phyloP scores from a whole-genome alignment of 257 asterid genomes.

The Jacaranda copaia region DNA sequence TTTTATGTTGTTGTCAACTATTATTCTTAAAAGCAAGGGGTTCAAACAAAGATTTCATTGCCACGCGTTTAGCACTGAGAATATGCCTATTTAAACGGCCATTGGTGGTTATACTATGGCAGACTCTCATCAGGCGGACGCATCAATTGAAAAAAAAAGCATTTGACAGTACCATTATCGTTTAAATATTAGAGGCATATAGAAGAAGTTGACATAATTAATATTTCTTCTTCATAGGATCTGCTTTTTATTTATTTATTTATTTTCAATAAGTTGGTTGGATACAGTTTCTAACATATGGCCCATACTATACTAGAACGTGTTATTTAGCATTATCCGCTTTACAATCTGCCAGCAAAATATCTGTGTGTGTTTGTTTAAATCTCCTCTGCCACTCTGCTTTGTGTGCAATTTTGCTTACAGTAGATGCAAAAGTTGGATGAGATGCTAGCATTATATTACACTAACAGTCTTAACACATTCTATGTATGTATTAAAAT shows the following conservation, averaged over 20 bases:
- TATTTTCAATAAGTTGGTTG: background rate
- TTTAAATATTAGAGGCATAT: background rate
- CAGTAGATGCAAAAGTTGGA: background rate
- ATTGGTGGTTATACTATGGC: background rate
- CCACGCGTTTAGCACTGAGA: background rate
- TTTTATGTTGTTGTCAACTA: no score
- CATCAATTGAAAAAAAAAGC: background rate
- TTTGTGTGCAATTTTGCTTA: background rate
- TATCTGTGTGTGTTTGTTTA: background rate
- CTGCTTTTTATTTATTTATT: background rate
- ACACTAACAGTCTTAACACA: no score
- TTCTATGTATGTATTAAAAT: no score
- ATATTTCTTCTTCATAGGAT: background rate
- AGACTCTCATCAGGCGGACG: background rate
- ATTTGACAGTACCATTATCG: no score
- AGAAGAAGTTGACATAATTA: slow-evolving; percentile 2
- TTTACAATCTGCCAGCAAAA: background rate
- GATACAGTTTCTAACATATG: background rate
- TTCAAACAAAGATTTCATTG: no score
- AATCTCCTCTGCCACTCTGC: background rate
- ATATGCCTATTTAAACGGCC: background rate
- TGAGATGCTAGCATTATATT: no score
- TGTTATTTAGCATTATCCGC: background rate
- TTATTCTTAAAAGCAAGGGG: no score
- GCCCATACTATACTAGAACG: background rate